Evolutionary conservation across 352 stramenopile species (phyloP).

Genomic region (Globisporangium lucens): DNA sequence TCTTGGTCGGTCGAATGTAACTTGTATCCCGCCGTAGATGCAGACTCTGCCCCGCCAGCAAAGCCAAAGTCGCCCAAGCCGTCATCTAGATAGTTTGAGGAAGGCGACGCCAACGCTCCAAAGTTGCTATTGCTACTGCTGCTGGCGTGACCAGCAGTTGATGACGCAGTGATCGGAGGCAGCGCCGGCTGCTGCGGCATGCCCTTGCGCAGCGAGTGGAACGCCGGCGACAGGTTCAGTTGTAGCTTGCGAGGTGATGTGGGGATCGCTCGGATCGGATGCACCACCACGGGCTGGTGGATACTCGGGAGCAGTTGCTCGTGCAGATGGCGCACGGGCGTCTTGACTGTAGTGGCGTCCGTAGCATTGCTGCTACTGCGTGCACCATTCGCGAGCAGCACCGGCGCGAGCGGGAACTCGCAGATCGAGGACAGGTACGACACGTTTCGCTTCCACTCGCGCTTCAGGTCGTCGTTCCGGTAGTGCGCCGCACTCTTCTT

Average conservation of each 20-base stretch:
- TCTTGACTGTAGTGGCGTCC: background rate
- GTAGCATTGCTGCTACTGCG: background rate
- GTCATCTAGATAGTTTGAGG: background rate
- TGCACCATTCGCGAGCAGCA: slow-evolving; percentile 19
- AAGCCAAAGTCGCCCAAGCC: background rate
- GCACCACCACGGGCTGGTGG: slow-evolving; percentile 20
- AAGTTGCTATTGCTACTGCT: slow-evolving; percentile 6
- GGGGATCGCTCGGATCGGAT: slow-evolving; percentile 57
- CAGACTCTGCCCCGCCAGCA: background rate
- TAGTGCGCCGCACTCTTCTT: slow-evolving; percentile 64
- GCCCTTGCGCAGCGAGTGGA: slow-evolving; percentile 63
- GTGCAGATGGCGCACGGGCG: slow-evolving; percentile 1
- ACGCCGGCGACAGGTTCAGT: slow-evolving; percentile 57
- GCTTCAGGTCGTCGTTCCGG: slow-evolving; percentile 45
- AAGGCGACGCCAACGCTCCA: slow-evolving; percentile 4
- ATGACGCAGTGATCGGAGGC: slow-evolving; percentile 43
- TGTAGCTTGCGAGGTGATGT: slow-evolving; percentile 48
- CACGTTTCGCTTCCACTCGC: slow-evolving; percentile 68
- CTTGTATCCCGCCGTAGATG: background rate
- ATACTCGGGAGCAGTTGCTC: slow-evolving; percentile 25
- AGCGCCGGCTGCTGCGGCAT: slow-evolving; percentile 65
- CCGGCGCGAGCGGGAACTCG: slow-evolving; percentile 43
- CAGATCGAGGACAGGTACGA: slow-evolving; percentile 72
- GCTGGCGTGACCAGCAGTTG: background rate
- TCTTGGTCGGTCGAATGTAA: background rate